These are phyloP conservation scores for Protostelium mycophagum DNA, from an alignment of 78 protist genomes.

Conservation along the genomic window DNA sequence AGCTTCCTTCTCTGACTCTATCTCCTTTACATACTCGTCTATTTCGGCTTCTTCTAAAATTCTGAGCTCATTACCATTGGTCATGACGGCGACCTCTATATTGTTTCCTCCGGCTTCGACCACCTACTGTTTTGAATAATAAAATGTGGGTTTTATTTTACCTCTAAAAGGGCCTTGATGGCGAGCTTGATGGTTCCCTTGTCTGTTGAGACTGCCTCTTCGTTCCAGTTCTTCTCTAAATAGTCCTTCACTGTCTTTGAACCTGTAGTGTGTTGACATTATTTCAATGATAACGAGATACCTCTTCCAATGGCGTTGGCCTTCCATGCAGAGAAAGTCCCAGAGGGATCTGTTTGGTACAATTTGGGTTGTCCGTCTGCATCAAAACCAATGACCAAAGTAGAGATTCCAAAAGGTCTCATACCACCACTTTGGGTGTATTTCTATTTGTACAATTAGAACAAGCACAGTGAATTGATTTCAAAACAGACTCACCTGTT, in stretches of 20 bases:
- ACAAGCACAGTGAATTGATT: slow-evolving; percentile 6
- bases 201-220: slow-evolving; percentile 28
- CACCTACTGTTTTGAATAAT: slow-evolving; percentile 45
- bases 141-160: background rate
- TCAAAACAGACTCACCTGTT: slow-evolving; percentile 67
- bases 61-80: slow-evolving; percentile 24
- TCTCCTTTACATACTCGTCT: slow-evolving; percentile 62
- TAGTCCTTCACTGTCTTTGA: slow-evolving; percentile 91
- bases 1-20: slow-evolving; percentile 39
- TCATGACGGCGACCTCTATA: slow-evolving; percentile 90
- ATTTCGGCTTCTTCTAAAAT: slow-evolving; percentile 31
- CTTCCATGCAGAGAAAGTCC: slow-evolving; percentile 91
- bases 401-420: slow-evolving; percentile 98
- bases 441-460: slow-evolving; percentile 44
- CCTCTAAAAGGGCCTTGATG: slow-evolving; percentile 93
- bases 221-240: slow-evolving; percentile 91
- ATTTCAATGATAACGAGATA: background rate
- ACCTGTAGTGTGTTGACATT: slow-evolving; percentile 69
- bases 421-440: slow-evolving; percentile 98
- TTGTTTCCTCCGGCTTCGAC: slow-evolving; percentile 94
- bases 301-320: slow-evolving; percentile 47
- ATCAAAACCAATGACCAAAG: slow-evolving; percentile 95
- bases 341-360: slow-evolving; percentile 97
- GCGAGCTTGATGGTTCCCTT: slow-evolving; percentile 88
- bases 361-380: slow-evolving; percentile 85